Base-by-base conservation (phyloP, 2,329 filamentous ascomycete species). In the Amesomyces nigricolor region DNA sequence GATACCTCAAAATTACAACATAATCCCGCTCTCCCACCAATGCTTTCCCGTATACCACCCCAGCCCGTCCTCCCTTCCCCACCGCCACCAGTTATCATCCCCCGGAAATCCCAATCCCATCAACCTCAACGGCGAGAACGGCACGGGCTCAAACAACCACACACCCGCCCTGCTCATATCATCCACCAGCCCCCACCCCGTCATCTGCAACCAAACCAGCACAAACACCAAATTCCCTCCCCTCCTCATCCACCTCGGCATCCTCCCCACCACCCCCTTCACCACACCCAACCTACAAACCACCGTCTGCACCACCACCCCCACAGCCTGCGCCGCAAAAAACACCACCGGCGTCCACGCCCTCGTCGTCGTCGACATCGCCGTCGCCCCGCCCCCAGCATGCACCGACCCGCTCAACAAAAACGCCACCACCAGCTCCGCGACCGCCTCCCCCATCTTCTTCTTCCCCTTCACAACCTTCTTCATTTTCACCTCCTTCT, bases 81-180 rank as follows among this genome's bases (percentile, higher is more conserved):
- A 90, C 63, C 87, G 81, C 81, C 82, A 88, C 77, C 82, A 85
- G 11, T 35, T 35, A 1, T 76, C 72, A 64, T 88, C 83, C 0
- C 78, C 81, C 16, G 75, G 70, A 39, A 46, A 2, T 0, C 86
- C 87, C 35, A 86, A 73, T 0, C 87, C 86, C 14, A 91, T 35
- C 2, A 78, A 80, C 26, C 89, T 76, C n/a, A 91, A 66, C 0
- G 79, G 66, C 52, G 89, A 95, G 8, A 92, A 61, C 0, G 91
- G 89, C n/a, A 95, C 71, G 0, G 90, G 89, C 69, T 96, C 90
- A 58, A 83, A 83, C 13, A 95, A 70, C 88, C 88, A 96, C 0
- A 95, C 65, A 0, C 89, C 90, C 0, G 83, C 80, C 10, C 78
- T 76, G 0, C 85, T 79, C 67, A 95, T 84, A 65, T 96, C 91